Percentiles rank a stretch among this genome's conserved stretches.
Conservation (phyloP, 441 rosid genomes). For the Euphorbia celastroides region DNA sequence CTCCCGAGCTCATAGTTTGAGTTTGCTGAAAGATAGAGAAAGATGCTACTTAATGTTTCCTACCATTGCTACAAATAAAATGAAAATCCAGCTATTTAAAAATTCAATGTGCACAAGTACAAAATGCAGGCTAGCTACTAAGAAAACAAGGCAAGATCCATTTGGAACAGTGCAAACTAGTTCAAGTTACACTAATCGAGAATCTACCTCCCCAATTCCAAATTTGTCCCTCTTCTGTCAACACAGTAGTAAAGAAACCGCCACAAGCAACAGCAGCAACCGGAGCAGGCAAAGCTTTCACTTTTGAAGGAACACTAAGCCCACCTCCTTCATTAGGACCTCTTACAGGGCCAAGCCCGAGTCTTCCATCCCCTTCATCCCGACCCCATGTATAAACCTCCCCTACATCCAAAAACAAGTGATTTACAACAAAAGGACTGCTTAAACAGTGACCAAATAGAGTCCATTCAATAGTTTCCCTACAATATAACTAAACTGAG, state of each 20-base stretch:
- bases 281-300: slow-evolving; percentile 59
- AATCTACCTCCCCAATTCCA: slow-evolving; percentile 95
- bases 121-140: not conserved
- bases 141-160: not conserved
- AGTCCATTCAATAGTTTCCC: no score
- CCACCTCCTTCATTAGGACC: slow-evolving; percentile 97
- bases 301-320: slow-evolving; percentile 74
- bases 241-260: slow-evolving; percentile 79
- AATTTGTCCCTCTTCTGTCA: slow-evolving; percentile 69
- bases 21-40: slow-evolving; percentile 45
- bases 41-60: not conserved
- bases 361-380: slow-evolving; percentile 93
- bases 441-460: no score
- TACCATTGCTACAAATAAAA: no score
- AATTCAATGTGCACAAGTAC: not conserved
- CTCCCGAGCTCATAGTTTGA: slow-evolving; percentile 94
- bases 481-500: no score
- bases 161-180: not conserved
- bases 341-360: slow-evolving; percentile 84
- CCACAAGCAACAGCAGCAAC: slow-evolving; percentile 80
- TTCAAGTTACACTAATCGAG: no score
- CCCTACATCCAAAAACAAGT: slow-evolving; percentile 34
- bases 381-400: slow-evolving; percentile 90
- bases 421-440: not conserved
- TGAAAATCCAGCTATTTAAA: not conserved